Conservation (phyloP, 495 filamentous ascomycete genomes). For the Penicillium riverlandense region DNA sequence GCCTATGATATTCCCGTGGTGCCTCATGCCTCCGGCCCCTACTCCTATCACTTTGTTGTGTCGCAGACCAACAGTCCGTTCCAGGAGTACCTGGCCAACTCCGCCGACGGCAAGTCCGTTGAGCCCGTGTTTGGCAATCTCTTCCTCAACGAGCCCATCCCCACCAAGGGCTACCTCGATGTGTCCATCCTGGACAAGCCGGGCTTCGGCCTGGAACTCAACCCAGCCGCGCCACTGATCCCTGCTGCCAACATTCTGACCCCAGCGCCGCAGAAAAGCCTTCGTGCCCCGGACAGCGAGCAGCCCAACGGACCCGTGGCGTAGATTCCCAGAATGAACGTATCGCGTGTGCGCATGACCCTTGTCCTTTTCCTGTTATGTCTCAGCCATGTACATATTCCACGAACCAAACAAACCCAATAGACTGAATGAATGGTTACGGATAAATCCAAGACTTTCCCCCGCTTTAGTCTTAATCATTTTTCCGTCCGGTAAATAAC, state of each 20-base stretch:
- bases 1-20: conserved; percentile 92
- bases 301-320: conserved; percentile 15
- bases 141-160: conserved; percentile 86
- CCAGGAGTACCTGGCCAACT: conserved; percentile 92
- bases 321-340: neutral
- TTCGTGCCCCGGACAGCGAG: conserved; percentile 38
- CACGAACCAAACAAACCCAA: conserved; percentile 8
- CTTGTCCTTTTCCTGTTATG: too few relatives aligned
- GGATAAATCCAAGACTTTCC: neutral
- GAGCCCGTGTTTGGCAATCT: conserved; percentile 86
- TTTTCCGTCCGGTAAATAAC: neutral
- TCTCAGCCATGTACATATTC: conserved; percentile 13
- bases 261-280: conserved; percentile 57
- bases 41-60: conserved; percentile 91
- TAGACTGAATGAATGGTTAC: conserved; percentile 7
- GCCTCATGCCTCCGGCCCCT: conserved; percentile 86
- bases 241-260: conserved; percentile 63
- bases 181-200: conserved; percentile 77
- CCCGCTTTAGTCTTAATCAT: neutral
- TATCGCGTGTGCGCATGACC: neutral
- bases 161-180: conserved; percentile 70
- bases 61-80: conserved; percentile 87
- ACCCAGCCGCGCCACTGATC: conserved; percentile 71
- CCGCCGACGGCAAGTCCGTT: conserved; percentile 79
- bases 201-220: conserved; percentile 82